Evolutionary conservation across 345 rosid species (phyloP), one percentile per base, ranked within the genome.

Genomic region (Murraya paniculata): DNA sequence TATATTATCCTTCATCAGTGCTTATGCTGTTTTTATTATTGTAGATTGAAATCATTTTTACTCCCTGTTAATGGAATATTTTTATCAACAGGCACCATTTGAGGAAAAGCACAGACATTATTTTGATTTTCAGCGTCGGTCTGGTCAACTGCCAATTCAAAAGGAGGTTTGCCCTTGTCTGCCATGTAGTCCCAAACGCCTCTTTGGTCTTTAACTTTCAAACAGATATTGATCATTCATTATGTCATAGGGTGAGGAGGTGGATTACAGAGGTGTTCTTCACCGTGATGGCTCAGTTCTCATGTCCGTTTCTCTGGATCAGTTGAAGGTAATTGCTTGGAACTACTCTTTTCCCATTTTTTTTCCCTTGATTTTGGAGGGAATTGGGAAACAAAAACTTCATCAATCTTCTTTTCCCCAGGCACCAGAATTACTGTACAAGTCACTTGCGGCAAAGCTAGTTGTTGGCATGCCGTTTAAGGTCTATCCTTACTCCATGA

Each of bases 201-300:
- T 45, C 18, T 1, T 45, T 45, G 50, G 50, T 53, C 67, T 65
- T 18, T n/a, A 28, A 64, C 65, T 77, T 74, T 35, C n/a, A 68
- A 60, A 64, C 59, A 31, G 72, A 67, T 24, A 58, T 36, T 83
- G 53, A 60, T 75, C 28, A 38, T 84, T 60, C 36, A 61, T 74
- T 73, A 4, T 73, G 78, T 11, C 79, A 55, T 79, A 94, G 99
- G 97, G 94, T 67, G 98, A 96, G 83, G 97, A 92, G 81, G 98
- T 94, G 61, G 99, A 96, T 85, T 96, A 87, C 81, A 92, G 99
- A 85, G 95, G 95, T 59, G 97, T 83, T 67, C 89, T 94, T 86
- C 99, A 96, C 83, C 97, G 99, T 73, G 98, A 96, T 87, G 99
- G 99, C 71, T 96, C 98, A 25, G 98, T 96, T 78, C 90, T 96